phyloP scores from a whole-genome alignment of 768 basidiomycete genomes.

The Suillus luteus region DNA sequence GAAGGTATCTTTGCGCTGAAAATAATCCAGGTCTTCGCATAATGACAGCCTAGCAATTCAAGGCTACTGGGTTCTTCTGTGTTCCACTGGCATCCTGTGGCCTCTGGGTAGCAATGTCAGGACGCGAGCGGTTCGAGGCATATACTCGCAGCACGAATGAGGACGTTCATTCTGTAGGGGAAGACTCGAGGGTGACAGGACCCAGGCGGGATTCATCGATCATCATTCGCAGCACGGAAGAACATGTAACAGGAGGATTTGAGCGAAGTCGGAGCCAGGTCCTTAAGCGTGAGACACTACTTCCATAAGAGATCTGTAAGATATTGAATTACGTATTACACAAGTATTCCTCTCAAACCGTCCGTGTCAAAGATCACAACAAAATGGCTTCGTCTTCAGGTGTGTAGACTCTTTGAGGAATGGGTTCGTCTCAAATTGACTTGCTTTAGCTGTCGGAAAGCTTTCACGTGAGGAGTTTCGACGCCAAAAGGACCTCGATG shows the following conservation, averaged over 20 bases:
- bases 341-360: background rate
- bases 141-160: background rate
- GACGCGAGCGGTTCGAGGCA: background rate
- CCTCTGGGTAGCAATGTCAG: background rate
- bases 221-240: background rate
- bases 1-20: background rate
- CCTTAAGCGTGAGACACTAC: constrained; percentile 5
- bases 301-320: background rate
- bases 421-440: background rate
- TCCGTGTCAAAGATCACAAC: background rate
- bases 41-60: background rate
- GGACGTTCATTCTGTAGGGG: background rate
- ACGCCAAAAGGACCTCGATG: constrained; percentile 95
- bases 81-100: background rate
- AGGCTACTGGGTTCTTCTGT: background rate
- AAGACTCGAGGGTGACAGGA: background rate
- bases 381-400: constrained; percentile 11
- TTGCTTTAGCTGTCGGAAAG: constrained; percentile 61
- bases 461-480: constrained; percentile 94
- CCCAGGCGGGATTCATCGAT: background rate
- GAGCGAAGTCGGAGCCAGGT: no score
- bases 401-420: background rate
- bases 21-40: background rate
- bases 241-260: no score
- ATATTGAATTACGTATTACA: background rate